A percentile compares a stretch with the other conserved stretches of the same genome.
Evolutionary conservation across 2,329 filamentous ascomycete species (phyloP).

Genomic region (Aphanocladium album): DNA sequence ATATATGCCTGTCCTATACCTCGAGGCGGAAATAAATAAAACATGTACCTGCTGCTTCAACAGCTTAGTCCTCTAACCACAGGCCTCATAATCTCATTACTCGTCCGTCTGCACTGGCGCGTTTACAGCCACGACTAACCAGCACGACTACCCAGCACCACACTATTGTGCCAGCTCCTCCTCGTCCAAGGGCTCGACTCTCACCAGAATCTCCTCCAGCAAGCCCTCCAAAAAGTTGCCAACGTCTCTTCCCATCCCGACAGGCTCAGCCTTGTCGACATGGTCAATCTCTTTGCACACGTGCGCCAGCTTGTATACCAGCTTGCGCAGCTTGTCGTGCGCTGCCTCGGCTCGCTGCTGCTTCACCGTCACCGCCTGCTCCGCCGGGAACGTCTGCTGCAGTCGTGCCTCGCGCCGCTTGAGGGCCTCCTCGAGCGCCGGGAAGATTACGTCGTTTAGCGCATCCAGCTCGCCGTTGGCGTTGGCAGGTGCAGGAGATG

Average conservation of each 20-base stretch:
- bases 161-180: slow-evolving; percentile 38
- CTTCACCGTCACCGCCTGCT: slow-evolving; percentile 48
- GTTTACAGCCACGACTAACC: no score
- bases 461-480: slow-evolving; percentile 72
- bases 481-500: slow-evolving; percentile 51
- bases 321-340: slow-evolving; percentile 75
- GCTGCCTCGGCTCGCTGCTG: slow-evolving; percentile 65
- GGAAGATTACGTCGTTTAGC: slow-evolving; percentile 85
- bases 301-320: slow-evolving; percentile 77
- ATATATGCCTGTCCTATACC: not conserved
- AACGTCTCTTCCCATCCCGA: slow-evolving; percentile 91
- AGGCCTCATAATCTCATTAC: not conserved
- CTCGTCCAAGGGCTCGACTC: slow-evolving; percentile 83
- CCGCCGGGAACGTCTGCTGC: slow-evolving; percentile 27
- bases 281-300: slow-evolving; percentile 88
- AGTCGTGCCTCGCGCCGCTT: slow-evolving; percentile 67
- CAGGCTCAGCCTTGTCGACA: slow-evolving; percentile 77
- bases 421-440: slow-evolving; percentile 85
- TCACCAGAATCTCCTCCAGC: slow-evolving; percentile 85
- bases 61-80: not conserved
- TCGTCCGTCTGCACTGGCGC: not conserved
- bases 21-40: not conserved
- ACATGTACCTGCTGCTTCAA: not conserved
- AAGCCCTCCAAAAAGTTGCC: slow-evolving; percentile 86
- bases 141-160: slow-evolving; percentile 3